Evolutionary conservation across 768 basidiomycete species (phyloP).

Genomic region (Coprinopsis marcescibilis): DNA sequence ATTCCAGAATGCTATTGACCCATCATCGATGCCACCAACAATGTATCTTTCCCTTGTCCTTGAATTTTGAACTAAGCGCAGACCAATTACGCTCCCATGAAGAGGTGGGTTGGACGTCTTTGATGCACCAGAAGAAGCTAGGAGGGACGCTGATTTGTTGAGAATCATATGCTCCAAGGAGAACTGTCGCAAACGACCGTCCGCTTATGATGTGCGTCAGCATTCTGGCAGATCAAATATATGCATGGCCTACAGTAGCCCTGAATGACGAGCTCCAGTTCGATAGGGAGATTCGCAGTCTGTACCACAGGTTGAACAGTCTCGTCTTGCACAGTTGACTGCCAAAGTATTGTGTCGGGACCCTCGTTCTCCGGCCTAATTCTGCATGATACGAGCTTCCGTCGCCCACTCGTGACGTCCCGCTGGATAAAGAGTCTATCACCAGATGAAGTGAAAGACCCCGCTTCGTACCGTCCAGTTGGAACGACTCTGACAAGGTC

Average conservation of each 20-base stretch:
- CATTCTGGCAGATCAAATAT: slow-evolving; percentile 8
- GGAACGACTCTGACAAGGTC: slow-evolving; percentile 16
- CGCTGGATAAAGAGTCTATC: slow-evolving; percentile 18
- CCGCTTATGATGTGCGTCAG: slow-evolving; percentile 30
- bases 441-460: slow-evolving; percentile 15
- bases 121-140: slow-evolving; percentile 21
- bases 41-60: slow-evolving; percentile 58
- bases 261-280: slow-evolving; percentile 50
- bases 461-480: slow-evolving; percentile 19
- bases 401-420: slow-evolving; percentile 11
- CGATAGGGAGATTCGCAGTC: slow-evolving; percentile 40
- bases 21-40: slow-evolving; percentile 74
- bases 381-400: slow-evolving; percentile 11
- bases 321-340: slow-evolving; percentile 10
- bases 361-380: not conserved
- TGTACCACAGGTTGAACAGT: not conserved
- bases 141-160: slow-evolving; percentile 13
- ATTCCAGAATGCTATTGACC: slow-evolving; percentile 71
- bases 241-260: slow-evolving; percentile 52
- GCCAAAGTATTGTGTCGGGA: slow-evolving; percentile 22
- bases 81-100: slow-evolving; percentile 38
- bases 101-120: slow-evolving; percentile 43
- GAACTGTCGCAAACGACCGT: slow-evolving; percentile 45
- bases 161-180: slow-evolving; percentile 36
- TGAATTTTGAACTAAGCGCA: slow-evolving; percentile 53